phyloP scores from a whole-genome alignment of 2,329 filamentous ascomycete species.

The Metarhizium robertsii region DNA sequence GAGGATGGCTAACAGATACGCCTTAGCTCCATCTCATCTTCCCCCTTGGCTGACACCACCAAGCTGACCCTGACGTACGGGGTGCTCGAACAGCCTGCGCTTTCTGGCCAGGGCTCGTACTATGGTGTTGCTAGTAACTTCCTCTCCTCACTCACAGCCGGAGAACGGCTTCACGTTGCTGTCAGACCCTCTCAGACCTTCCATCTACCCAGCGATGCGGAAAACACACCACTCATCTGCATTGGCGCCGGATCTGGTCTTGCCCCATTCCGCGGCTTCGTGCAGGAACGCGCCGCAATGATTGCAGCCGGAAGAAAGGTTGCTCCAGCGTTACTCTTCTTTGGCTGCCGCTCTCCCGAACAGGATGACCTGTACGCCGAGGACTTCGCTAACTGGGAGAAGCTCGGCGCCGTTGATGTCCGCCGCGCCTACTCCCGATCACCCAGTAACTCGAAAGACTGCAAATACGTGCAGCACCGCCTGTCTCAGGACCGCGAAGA shows the following conservation, averaged over 20 bases:
- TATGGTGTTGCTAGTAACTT: slow-evolving; percentile 54
- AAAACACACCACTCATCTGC: slow-evolving; percentile 40
- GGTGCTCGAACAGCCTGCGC: slow-evolving; percentile 49
- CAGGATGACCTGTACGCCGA: slow-evolving; percentile 52
- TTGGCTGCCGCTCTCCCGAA: slow-evolving; percentile 48
- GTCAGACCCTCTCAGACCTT: slow-evolving; percentile 35
- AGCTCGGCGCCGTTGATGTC: slow-evolving; percentile 49
- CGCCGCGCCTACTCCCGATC: slow-evolving; percentile 46
- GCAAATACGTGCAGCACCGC: slow-evolving; percentile 37
- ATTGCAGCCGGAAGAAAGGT: slow-evolving; percentile 39
- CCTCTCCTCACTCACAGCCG: slow-evolving; percentile 37
- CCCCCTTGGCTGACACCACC: slow-evolving; percentile 49
- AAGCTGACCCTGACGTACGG: slow-evolving; percentile 59
- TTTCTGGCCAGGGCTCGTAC: slow-evolving; percentile 39
- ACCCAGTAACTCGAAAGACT: slow-evolving; percentile 34
- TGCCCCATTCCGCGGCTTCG: slow-evolving; percentile 54
- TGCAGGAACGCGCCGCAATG: slow-evolving; percentile 50
- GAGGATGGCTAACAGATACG: slow-evolving; percentile 2
- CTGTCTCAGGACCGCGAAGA: slow-evolving; percentile 27
- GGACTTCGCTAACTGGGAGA: slow-evolving; percentile 50
- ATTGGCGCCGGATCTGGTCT: slow-evolving; percentile 45
- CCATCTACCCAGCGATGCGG: slow-evolving; percentile 35
- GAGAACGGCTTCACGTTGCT: slow-evolving; percentile 40
- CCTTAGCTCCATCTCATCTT: slow-evolving; percentile 60
- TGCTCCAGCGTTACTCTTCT: slow-evolving; percentile 55